These are phyloP conservation scores for Entomophthora muscae DNA, from an alignment of 371 early-diverging fungal genomes.

Conservation along the genomic window DNA sequence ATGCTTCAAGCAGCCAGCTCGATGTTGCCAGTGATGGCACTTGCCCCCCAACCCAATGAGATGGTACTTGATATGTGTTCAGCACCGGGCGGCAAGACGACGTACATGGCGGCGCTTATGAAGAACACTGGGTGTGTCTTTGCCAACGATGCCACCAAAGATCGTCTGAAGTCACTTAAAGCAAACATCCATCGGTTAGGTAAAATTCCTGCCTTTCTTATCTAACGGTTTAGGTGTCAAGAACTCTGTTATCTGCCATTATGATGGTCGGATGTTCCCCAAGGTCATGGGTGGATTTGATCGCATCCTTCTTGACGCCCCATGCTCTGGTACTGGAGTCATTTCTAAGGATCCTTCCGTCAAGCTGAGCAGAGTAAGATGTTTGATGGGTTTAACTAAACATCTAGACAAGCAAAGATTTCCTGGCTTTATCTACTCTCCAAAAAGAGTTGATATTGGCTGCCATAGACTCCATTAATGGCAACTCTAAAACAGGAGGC, in stretches of 20 bases:
- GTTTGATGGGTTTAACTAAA: not conserved
- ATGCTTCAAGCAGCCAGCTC: constrained; percentile 98
- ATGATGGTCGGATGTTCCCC: constrained; percentile 94
- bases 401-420: constrained; percentile 57
- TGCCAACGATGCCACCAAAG: constrained; percentile 95
- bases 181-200: constrained; percentile 95
- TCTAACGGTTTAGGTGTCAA: constrained; percentile 64
- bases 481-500: constrained; percentile 82
- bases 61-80: constrained; percentile 97
- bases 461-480: constrained; percentile 97
- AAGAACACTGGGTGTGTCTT: constrained; percentile 97
- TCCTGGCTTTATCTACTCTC: constrained; percentile 70
- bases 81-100: constrained; percentile 99
- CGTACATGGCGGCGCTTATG: constrained; percentile 80
- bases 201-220: constrained; percentile 15
- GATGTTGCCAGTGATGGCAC: constrained; percentile 93
- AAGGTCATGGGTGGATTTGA: constrained; percentile 91
- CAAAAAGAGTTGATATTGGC: constrained; percentile 93
- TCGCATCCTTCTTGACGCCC: constrained; percentile 96
- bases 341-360: constrained; percentile 96
- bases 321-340: constrained; percentile 98
- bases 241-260: constrained; percentile 91
- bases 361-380: constrained; percentile 68
- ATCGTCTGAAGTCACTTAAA: constrained; percentile 74
- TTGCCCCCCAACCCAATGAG: constrained; percentile 87